phyloP scores from a whole-genome alignment of 2,329 filamentous ascomycete species.

The Neoarthrinium moseri region DNA sequence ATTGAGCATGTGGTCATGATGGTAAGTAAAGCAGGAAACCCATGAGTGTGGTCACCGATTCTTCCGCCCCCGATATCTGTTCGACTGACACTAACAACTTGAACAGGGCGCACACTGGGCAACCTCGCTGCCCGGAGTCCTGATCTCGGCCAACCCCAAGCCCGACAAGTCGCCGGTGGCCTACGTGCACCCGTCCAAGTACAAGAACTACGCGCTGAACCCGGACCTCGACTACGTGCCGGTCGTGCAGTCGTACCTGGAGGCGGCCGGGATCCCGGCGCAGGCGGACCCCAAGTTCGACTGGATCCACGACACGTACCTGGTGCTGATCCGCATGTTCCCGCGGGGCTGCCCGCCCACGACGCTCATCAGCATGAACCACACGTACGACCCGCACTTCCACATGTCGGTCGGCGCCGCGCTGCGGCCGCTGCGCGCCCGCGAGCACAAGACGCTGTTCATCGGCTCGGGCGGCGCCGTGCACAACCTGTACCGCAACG shows the following conservation, averaged over 20 bases:
- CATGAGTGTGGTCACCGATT: no score
- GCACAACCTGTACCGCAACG: constrained; percentile 69
- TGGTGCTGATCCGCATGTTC: constrained; percentile 70
- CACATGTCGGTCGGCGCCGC: constrained; percentile 54
- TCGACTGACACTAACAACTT: neutral
- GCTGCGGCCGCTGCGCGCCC: constrained; percentile 52
- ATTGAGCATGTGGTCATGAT: constrained; percentile 67
- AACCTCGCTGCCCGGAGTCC: constrained; percentile 50
- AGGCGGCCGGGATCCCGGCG: constrained; percentile 52
- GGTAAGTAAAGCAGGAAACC: no score
- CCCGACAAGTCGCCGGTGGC: constrained; percentile 64
- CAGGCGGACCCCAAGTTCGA: constrained; percentile 55
- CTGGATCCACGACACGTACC: constrained; percentile 72
- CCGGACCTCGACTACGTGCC: constrained; percentile 55
- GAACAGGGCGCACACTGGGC: constrained; percentile 66
- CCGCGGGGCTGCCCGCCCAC: constrained; percentile 63
- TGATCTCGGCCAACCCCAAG: constrained; percentile 59
- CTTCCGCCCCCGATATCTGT: no score
- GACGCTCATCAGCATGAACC: constrained; percentile 46
- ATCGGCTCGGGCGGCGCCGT: constrained; percentile 62
- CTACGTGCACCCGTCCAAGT: constrained; percentile 66
- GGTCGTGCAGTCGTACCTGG: constrained; percentile 48
- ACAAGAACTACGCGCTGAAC: constrained; percentile 58
- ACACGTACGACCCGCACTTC: constrained; percentile 37
- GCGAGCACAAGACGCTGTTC: constrained; percentile 51